These are phyloP conservation scores for Magnaporthiopsis incrustans DNA, from an alignment of 2,329 filamentous ascomycete species.

Conservation along the genomic window DNA sequence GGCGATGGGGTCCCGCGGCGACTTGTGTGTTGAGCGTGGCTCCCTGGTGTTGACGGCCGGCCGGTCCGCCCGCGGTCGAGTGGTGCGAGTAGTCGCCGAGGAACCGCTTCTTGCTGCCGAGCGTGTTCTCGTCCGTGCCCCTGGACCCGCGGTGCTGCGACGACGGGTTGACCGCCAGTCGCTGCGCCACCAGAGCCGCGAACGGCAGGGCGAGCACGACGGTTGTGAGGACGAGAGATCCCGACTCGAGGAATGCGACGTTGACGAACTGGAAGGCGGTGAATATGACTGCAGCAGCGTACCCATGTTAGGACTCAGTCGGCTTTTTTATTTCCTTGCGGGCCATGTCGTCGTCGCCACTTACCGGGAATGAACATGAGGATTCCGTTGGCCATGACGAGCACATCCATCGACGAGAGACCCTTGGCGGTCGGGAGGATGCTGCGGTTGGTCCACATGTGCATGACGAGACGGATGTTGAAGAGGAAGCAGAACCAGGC, in stretches of 20 bases:
- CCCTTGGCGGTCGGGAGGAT: conserved; percentile 34
- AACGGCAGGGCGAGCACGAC: conserved; percentile 44
- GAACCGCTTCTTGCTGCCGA: conserved; percentile 7
- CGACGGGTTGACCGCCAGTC: conserved; percentile 22
- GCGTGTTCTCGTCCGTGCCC: conserved; percentile 4
- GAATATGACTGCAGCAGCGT: conserved; percentile 36
- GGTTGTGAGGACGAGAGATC: conserved; percentile 39
- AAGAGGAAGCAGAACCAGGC: conserved; percentile 49
- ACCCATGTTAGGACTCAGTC: background rate
- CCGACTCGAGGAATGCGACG: conserved; percentile 38
- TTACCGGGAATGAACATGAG: conserved; percentile 49
- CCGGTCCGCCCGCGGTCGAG: conserved; percentile 1
- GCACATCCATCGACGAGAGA: conserved; percentile 43
- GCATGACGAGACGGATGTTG: conserved; percentile 40
- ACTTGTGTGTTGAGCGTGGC: conserved; percentile 2
- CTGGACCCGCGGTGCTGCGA: conserved; percentile 2
- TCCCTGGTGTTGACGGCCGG: conserved; percentile 9
- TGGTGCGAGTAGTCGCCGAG: conserved; percentile 6
- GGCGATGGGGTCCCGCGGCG: background rate
- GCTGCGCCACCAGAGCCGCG: conserved; percentile 43
- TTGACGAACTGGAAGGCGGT: conserved; percentile 36
- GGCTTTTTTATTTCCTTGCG: background rate
- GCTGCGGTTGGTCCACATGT: conserved; percentile 38
- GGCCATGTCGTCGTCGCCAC: conserved; percentile 11
- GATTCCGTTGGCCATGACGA: conserved; percentile 47